Conservation (phyloP, 2,329 filamentous ascomycete species). For the Remersonia thermophila region DNA sequence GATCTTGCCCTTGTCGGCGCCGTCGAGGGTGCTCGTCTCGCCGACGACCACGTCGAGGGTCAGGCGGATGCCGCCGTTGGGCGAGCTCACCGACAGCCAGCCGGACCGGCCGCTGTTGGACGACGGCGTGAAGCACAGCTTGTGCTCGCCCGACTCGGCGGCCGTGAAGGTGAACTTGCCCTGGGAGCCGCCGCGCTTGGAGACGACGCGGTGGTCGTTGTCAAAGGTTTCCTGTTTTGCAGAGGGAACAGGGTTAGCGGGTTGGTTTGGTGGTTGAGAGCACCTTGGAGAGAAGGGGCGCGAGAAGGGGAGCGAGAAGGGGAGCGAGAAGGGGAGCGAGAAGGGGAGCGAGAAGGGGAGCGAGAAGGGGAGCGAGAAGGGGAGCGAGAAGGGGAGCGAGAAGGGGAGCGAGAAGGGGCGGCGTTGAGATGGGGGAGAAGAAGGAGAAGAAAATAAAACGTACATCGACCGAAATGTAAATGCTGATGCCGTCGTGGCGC, state of each 20-base stretch:
- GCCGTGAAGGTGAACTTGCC: conserved; percentile 95
- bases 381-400: conserved; percentile 1
- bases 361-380: too few species aligned
- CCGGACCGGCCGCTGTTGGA: conserved; percentile 56
- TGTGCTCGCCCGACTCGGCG: conserved; percentile 88
- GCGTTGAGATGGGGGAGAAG: too few species aligned
- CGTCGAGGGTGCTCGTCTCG: conserved; percentile 87
- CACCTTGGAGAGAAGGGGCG: too few species aligned
- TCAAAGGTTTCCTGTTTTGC: conserved; percentile 87
- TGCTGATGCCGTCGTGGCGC: conserved; percentile 61
- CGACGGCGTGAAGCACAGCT: conserved; percentile 82
- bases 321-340: too few species aligned
- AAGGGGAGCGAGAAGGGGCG: not conserved
- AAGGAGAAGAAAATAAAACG: conserved; percentile 17
- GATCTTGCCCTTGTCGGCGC: conserved; percentile 85
- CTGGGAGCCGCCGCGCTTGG: conserved; percentile 60
- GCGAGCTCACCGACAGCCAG: conserved; percentile 56
- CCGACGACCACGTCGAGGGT: conserved; percentile 86
- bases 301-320: too few species aligned
- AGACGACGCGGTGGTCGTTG: conserved; percentile 92
- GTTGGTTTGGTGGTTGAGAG: conserved; percentile 2
- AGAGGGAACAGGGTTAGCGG: conserved; percentile 3
- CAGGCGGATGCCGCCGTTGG: conserved; percentile 69
- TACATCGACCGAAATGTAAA: conserved; percentile 85
- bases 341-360: too few species aligned